These are phyloP conservation scores for Cucurbitaria berberidis DNA, from an alignment of 2,329 filamentous ascomycete species.

Conservation along the genomic window DNA sequence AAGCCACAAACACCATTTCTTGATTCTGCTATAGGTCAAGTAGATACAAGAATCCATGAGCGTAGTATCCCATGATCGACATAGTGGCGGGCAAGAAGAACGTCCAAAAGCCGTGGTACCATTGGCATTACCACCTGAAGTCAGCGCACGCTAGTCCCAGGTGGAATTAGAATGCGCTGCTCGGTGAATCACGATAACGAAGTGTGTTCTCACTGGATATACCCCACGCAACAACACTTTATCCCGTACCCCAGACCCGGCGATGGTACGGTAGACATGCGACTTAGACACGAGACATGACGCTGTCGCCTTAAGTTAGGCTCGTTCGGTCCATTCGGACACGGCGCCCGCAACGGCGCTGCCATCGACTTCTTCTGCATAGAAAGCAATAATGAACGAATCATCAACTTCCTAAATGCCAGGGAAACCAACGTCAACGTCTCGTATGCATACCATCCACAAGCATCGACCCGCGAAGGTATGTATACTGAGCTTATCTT, in stretches of 20 bases:
- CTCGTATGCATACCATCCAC: neutral
- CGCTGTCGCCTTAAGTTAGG: neutral
- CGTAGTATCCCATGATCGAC: too few species aligned
- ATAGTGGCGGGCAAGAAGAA: too few species aligned
- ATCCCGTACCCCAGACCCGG: neutral
- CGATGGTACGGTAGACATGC: neutral
- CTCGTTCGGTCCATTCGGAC: neutral
- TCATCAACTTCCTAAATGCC: neutral
- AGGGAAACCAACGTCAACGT: neutral
- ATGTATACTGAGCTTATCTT: constrained; percentile 9
- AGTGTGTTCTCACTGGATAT: constrained; percentile 16
- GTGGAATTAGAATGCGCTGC: neutral
- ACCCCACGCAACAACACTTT: constrained; percentile 1
- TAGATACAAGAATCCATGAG: too few species aligned
- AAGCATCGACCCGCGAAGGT: neutral
- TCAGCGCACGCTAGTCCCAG: constrained; percentile 4
- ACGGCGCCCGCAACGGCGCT: neutral
- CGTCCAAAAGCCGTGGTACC: neutral
- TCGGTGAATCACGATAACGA: constrained; percentile 23
- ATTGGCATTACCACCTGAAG: neutral
- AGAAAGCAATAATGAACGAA: neutral
- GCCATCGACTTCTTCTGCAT: neutral
- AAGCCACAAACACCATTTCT: too few species aligned
- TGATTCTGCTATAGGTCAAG: too few species aligned
- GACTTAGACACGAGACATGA: neutral